A percentile compares a stretch with the other conserved stretches of the same genome.
Conservation (phyloP, 2,329 filamentous ascomycete species). For the Ophiostoma ulmi region DNA sequence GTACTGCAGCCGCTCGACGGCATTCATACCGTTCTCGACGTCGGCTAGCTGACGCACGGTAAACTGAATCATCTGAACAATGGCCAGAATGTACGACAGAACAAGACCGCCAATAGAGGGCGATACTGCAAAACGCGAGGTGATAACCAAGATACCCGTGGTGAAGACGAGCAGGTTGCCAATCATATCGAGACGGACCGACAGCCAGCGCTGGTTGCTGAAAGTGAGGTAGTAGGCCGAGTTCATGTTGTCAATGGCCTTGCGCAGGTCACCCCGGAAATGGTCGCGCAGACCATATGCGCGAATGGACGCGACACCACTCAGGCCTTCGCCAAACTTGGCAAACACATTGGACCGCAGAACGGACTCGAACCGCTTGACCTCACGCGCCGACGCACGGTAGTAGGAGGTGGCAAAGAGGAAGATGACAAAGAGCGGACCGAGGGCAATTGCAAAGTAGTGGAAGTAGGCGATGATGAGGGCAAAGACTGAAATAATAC, state of each 20-base stretch:
- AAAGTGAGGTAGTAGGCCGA: slow-evolving; percentile 92
- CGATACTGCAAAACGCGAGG: slow-evolving; percentile 76
- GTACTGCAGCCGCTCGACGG: slow-evolving; percentile 84
- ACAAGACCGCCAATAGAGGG: slow-evolving; percentile 85
- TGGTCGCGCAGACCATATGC: slow-evolving; percentile 78
- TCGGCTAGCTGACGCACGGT: slow-evolving; percentile 89
- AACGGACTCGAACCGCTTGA: slow-evolving; percentile 90
- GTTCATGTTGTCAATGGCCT: slow-evolving; percentile 84
- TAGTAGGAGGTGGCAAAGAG: slow-evolving; percentile 82
- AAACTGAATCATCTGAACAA: slow-evolving; percentile 95
- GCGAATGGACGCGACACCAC: slow-evolving; percentile 76
- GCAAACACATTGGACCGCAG: slow-evolving; percentile 84
- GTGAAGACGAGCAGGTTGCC: slow-evolving; percentile 81
- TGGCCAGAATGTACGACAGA: slow-evolving; percentile 85
- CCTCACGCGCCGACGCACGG: slow-evolving; percentile 81
- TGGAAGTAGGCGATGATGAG: slow-evolving; percentile 94
- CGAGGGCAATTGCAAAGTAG: slow-evolving; percentile 66
- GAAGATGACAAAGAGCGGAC: slow-evolving; percentile 68
- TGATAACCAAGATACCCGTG: slow-evolving; percentile 85
- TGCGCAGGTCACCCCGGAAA: slow-evolving; percentile 65
- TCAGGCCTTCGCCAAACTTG: slow-evolving; percentile 84
- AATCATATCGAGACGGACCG: slow-evolving; percentile 75
- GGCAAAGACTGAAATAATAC: slow-evolving; percentile 77
- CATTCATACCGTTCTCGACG: slow-evolving; percentile 97
- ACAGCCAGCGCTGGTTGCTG: slow-evolving; percentile 91